Conservation (phyloP, 1,284 basidiomycete species). For the Marasmius sp. region DNA sequence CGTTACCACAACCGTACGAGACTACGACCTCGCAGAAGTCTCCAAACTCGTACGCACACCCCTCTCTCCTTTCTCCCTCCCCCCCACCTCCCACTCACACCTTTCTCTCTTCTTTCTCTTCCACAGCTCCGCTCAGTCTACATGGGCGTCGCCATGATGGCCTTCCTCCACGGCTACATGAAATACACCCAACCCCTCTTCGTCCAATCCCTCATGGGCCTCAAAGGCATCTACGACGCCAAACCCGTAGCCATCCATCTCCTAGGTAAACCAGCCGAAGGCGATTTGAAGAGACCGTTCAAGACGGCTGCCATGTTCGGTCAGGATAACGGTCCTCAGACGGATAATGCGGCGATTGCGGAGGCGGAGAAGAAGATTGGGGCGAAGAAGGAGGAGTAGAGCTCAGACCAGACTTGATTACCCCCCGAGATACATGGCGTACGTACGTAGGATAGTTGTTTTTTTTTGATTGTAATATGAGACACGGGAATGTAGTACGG, state of each 20-base stretch:
- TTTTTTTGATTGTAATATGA: too few species aligned
- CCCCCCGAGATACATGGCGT: too few species aligned
- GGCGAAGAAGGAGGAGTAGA: slow-evolving; percentile 81
- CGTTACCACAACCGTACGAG: slow-evolving; percentile 89
- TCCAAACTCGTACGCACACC: slow-evolving; percentile 73
- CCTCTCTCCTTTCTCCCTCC: background rate
- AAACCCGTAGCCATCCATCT: slow-evolving; percentile 82
- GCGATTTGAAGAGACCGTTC: slow-evolving; percentile 92
- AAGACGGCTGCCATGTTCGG: slow-evolving; percentile 77
- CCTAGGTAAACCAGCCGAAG: slow-evolving; percentile 75
- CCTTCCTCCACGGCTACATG: slow-evolving; percentile 85
- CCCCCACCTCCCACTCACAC: background rate
- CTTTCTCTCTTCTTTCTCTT: background rate
- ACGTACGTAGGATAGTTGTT: too few species aligned
- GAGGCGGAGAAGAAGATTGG: slow-evolving; percentile 83
- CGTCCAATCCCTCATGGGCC: slow-evolving; percentile 86
- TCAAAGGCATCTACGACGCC: slow-evolving; percentile 86
- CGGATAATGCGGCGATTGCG: slow-evolving; percentile 83
- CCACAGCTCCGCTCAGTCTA: slow-evolving; percentile 67
- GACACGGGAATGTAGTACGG: too few species aligned
- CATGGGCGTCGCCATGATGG: slow-evolving; percentile 87
- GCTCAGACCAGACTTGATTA: too few species aligned
- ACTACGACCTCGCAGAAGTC: slow-evolving; percentile 90
- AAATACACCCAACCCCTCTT: slow-evolving; percentile 92
- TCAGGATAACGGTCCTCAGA: slow-evolving; percentile 62